A percentile compares a stretch with the other conserved stretches of the same genome.
These are phyloP conservation scores for Immersiella caudata DNA, from an alignment of 495 filamentous ascomycete genomes.

Conservation along the genomic window DNA sequence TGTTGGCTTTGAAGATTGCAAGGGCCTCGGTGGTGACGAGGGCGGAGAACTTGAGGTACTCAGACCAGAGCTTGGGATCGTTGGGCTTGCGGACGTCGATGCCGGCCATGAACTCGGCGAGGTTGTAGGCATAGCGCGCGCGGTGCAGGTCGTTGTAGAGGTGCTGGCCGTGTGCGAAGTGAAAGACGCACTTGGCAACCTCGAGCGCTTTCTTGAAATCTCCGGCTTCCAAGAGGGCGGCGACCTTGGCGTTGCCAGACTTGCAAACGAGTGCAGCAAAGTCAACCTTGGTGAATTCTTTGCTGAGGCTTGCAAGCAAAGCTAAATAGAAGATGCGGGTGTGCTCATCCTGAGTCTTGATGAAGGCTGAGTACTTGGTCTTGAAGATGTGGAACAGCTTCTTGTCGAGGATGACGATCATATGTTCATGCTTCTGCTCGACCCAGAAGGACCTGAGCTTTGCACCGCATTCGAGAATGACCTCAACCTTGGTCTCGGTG, in stretches of 20 bases:
- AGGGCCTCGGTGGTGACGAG: conserved; percentile 57
- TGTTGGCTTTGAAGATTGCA: conserved; percentile 49
- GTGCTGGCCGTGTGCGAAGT: conserved; percentile 58
- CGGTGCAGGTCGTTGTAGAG: conserved; percentile 52
- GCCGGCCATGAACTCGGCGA: conserved; percentile 57
- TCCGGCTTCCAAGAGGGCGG: conserved; percentile 43
- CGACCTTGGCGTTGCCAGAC: conserved; percentile 30
- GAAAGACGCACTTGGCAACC: conserved; percentile 55
- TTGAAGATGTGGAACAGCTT: conserved; percentile 60
- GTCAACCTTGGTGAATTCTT: conserved; percentile 37
- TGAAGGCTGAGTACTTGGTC: conserved; percentile 50
- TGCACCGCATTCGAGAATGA: conserved; percentile 54
- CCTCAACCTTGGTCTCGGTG: conserved; percentile 47
- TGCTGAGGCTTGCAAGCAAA: conserved; percentile 50
- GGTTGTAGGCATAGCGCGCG: conserved; percentile 57
- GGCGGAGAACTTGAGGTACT: conserved; percentile 58
- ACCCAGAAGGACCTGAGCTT: conserved; percentile 56
- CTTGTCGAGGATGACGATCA: conserved; percentile 52
- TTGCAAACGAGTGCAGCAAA: conserved; percentile 30
- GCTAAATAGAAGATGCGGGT: conserved; percentile 54
- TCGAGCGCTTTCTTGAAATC: conserved; percentile 57
- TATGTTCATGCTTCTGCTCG: conserved; percentile 45
- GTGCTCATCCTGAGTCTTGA: conserved; percentile 43
- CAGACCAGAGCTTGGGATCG: conserved; percentile 46
- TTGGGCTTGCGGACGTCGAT: conserved; percentile 46